Percentiles rank a stretch among this genome's conserved stretches.
Conservation (phyloP, 2,329 filamentous ascomycete genomes). For the Bipolaris zeicola region DNA sequence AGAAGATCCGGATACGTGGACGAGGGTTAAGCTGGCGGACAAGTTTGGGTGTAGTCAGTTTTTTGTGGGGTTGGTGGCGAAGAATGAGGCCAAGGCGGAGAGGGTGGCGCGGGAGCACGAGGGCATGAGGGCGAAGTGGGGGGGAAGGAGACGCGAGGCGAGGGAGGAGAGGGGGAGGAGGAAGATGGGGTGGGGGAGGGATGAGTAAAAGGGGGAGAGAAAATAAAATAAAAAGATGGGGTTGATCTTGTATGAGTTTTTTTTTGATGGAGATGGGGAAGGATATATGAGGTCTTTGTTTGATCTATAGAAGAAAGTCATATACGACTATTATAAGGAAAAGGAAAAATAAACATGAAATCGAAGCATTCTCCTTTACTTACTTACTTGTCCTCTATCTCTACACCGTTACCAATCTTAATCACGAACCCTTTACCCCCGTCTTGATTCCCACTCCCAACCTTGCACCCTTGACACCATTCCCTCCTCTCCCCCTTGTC, state of each 20-base stretch:
- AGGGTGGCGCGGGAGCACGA: constrained; percentile 56
- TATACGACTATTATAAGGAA: no score
- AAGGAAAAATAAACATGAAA: no score
- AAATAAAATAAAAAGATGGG: no score
- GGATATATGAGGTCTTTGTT: not conserved
- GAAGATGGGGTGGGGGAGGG: constrained; percentile 65
- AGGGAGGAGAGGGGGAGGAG: constrained; percentile 65
- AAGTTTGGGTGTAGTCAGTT: constrained; percentile 67
- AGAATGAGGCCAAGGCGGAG: constrained; percentile 49
- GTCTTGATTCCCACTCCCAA: constrained; percentile 25
- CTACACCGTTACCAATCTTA: constrained; percentile 27
- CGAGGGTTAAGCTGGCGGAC: constrained; percentile 62
- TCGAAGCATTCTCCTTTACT: not conserved
- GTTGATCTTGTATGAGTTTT: no score
- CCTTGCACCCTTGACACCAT: constrained; percentile 44
- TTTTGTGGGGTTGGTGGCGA: constrained; percentile 66
- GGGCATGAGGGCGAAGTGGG: constrained; percentile 65
- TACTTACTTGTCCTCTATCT: constrained; percentile 6
- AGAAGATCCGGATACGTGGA: constrained; percentile 65
- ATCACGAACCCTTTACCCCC: constrained; percentile 35
- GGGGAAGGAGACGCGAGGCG: constrained; percentile 62
- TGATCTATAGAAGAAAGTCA: no score
- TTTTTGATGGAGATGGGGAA: not conserved
- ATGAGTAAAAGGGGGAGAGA: constrained; percentile 48
- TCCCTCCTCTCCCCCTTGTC: constrained; percentile 35